A percentile compares a stretch with the other conserved stretches of the same genome.
phyloP scores from a whole-genome alignment of 2,329 filamentous ascomycete species.

The Malbranchea zuffiana region DNA sequence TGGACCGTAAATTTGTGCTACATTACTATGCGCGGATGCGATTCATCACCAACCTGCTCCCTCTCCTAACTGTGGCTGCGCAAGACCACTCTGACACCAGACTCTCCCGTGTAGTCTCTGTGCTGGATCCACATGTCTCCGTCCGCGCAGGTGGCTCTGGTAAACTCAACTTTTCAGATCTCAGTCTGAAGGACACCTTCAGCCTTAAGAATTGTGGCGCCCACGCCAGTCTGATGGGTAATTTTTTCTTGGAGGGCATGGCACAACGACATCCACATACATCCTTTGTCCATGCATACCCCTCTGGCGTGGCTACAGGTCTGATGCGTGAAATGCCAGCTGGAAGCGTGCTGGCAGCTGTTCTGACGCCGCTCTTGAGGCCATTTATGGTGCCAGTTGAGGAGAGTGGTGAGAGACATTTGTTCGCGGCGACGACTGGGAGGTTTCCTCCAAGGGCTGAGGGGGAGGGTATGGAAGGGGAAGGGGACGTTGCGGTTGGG shows the following conservation, averaged over 20 bases:
- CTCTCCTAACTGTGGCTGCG: slow-evolving; percentile 18
- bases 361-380: slow-evolving; percentile 25
- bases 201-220: slow-evolving; percentile 17
- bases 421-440: slow-evolving; percentile 15
- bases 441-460: slow-evolving; percentile 12
- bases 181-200: slow-evolving; percentile 23
- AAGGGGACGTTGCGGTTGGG: slow-evolving; percentile 12
- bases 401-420: slow-evolving; percentile 18
- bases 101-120: slow-evolving; percentile 44
- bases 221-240: slow-evolving; percentile 42
- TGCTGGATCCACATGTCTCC: slow-evolving; percentile 34
- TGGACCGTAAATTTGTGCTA: slow-evolving; percentile 23
- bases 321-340: slow-evolving; percentile 6
- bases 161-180: slow-evolving; percentile 37
- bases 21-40: slow-evolving; percentile 28
- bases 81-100: slow-evolving; percentile 16
- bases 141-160: slow-evolving; percentile 40
- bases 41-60: slow-evolving; percentile 26
- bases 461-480: slow-evolving; percentile 2
- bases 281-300: slow-evolving; percentile 41
- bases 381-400: slow-evolving; percentile 13
- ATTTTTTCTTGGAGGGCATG: slow-evolving; percentile 40
- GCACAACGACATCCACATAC: slow-evolving; percentile 37
- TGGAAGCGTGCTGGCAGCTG: slow-evolving; percentile 5
- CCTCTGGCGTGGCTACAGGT: slow-evolving; percentile 28